These are phyloP conservation scores for Fusarium camptoceras DNA, from an alignment of 2,329 filamentous ascomycete genomes.

Conservation along the genomic window DNA sequence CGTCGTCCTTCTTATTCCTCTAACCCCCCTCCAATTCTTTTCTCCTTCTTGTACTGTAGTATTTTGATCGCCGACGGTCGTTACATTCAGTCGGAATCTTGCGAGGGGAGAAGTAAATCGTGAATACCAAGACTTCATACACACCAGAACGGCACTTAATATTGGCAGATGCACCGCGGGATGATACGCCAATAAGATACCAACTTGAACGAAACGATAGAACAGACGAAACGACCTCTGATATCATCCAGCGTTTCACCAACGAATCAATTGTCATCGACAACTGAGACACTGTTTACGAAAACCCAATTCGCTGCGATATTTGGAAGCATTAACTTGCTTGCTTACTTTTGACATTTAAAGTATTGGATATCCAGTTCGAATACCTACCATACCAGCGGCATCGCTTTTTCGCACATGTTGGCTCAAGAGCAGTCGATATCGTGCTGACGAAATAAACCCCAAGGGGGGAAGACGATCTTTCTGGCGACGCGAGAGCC, in stretches of 20 bases:
- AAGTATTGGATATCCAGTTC: slow-evolving; percentile 2
- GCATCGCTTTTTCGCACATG: slow-evolving; percentile 39
- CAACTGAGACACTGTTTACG: not conserved
- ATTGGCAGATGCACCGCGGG: not conserved
- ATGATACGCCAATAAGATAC: slow-evolving; percentile 27
- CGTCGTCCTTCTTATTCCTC: slow-evolving; percentile 36
- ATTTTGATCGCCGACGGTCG: slow-evolving; percentile 14
- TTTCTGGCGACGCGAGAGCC: slow-evolving; percentile 26
- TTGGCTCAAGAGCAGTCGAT: slow-evolving; percentile 33
- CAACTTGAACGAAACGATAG: slow-evolving; percentile 2
- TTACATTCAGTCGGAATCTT: not conserved
- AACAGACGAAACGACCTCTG: slow-evolving; percentile 18
- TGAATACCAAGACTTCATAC: slow-evolving; percentile 9
- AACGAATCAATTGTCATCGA: slow-evolving; percentile 11
- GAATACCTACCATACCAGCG: not conserved
- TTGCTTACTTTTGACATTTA: not conserved
- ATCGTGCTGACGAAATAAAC: slow-evolving; percentile 39
- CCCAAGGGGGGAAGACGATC: slow-evolving; percentile 30
- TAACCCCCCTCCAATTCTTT: slow-evolving; percentile 16
- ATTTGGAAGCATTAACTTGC: not conserved
- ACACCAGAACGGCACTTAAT: slow-evolving; percentile 2
- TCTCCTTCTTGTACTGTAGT: slow-evolving; percentile 12
- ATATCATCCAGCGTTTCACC: slow-evolving; percentile 8
- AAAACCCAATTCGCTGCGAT: slow-evolving; percentile 2
- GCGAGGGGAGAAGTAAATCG: slow-evolving; percentile 11